These are phyloP conservation scores for Serpula lacrymans DNA, from an alignment of 768 basidiomycete species.

Conservation along the genomic window DNA sequence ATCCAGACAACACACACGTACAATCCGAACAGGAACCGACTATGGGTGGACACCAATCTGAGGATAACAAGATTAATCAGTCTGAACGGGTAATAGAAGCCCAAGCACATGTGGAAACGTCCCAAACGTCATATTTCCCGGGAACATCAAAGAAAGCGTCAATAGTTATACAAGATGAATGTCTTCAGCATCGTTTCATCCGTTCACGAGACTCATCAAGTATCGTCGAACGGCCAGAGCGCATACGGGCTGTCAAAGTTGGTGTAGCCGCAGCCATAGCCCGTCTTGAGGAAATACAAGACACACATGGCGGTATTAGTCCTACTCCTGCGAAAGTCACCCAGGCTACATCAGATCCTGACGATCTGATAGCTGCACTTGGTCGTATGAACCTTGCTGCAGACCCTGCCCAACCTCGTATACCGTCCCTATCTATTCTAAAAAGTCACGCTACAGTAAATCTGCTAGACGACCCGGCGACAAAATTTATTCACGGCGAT, in stretches of 20 bases:
- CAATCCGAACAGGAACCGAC: too few species aligned
- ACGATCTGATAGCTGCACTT: constrained; percentile 47
- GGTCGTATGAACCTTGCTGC: constrained; percentile 38
- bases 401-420: constrained; percentile 13
- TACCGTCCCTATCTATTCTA: constrained; percentile 40
- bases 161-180: constrained; percentile 65
- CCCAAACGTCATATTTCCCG: too few species aligned
- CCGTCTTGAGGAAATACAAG: constrained; percentile 66
- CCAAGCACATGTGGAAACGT: too few species aligned
- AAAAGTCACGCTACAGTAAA: constrained; percentile 54
- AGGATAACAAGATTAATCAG: too few species aligned
- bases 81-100: too few species aligned
- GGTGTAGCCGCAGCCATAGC: constrained; percentile 81
- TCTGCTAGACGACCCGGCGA: constrained; percentile 56
- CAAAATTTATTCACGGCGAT: constrained; percentile 73
- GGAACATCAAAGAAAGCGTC: too few species aligned
- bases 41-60: too few species aligned
- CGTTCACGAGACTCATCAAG: constrained; percentile 69
- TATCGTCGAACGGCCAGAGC: constrained; percentile 89
- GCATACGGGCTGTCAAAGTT: constrained; percentile 77
- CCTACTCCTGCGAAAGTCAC: too few species aligned
- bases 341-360: constrained; percentile 16
- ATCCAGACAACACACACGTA: too few species aligned
- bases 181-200: constrained; percentile 73
- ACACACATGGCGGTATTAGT: constrained; percentile 9